Evolutionary conservation across 1,284 basidiomycete species (phyloP).

Genomic region (Microbotryum saponariae): DNA sequence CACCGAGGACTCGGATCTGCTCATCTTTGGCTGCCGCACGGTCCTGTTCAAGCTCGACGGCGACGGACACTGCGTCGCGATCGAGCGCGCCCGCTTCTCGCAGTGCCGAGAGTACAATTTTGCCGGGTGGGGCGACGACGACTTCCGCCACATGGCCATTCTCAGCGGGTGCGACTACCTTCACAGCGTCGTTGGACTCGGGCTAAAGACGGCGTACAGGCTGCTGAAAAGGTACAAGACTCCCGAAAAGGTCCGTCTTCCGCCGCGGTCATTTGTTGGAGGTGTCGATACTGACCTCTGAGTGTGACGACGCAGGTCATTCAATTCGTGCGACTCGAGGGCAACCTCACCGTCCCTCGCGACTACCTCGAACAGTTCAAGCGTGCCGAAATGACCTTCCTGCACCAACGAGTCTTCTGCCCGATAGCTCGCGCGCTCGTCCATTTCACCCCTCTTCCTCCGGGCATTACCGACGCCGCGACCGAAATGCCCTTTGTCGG

Average conservation of each 20-base stretch:
- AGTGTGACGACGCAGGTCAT: constrained; percentile 45
- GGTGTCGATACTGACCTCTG: not conserved
- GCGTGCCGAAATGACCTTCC: constrained; percentile 81
- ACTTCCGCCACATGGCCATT: constrained; percentile 73
- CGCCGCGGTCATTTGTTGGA: too few species aligned
- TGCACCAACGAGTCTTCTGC: constrained; percentile 89
- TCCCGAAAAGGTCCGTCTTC: constrained; percentile 59
- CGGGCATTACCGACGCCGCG: constrained; percentile 45
- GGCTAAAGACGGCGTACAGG: constrained; percentile 75
- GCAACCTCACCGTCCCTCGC: constrained; percentile 70
- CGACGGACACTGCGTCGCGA: constrained; percentile 65
- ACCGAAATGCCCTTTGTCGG: constrained; percentile 24
- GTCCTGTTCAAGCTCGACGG: constrained; percentile 73
- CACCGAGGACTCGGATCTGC: constrained; percentile 95
- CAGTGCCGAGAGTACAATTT: constrained; percentile 68
- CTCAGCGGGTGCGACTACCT: constrained; percentile 93
- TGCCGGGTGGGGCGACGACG: constrained; percentile 75
- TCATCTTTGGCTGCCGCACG: constrained; percentile 87
- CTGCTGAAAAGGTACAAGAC: constrained; percentile 77
- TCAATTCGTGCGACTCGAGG: constrained; percentile 70
- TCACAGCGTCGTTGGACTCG: constrained; percentile 41
- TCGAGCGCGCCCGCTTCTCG: constrained; percentile 70
- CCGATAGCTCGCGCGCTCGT: constrained; percentile 59
- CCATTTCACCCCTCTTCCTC: constrained; percentile 56
- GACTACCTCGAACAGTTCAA: constrained; percentile 61